Evolutionary conservation across 2,329 filamentous ascomycete species (phyloP).

Genomic region (Diplocarpon mali): DNA sequence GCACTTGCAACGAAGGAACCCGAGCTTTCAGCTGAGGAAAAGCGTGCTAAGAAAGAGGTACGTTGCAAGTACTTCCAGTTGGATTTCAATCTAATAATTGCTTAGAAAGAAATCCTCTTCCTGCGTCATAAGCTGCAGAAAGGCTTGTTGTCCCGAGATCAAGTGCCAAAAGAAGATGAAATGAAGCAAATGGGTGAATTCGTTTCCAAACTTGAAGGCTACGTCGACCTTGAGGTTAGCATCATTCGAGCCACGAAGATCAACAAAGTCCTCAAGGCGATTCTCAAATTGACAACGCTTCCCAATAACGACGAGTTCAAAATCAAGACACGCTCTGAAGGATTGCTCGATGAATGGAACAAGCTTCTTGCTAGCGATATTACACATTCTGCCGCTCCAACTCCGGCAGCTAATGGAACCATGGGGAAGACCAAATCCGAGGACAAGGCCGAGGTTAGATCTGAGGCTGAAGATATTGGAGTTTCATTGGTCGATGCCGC

Average conservation of each 20-base stretch:
- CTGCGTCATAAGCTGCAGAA: conserved; percentile 91
- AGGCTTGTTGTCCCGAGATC: conserved; percentile 76
- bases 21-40: conserved; percentile 47
- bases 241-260: conserved; percentile 93
- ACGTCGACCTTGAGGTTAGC: conserved; percentile 71
- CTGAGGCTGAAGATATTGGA: conserved; percentile 22
- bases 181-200: conserved; percentile 71
- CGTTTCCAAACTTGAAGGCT: conserved; percentile 69
- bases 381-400: conserved; percentile 27
- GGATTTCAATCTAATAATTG: conserved; percentile 26
- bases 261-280: conserved; percentile 94
- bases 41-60: conserved; percentile 48
- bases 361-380: conserved; percentile 59
- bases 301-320: conserved; percentile 80
- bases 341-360: conserved; percentile 81
- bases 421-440: no score
- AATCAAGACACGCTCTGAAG: conserved; percentile 75
- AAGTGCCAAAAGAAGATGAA: conserved; percentile 75
- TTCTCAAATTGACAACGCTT: conserved; percentile 72
- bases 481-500: conserved; percentile 19
- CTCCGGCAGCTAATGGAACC: conserved; percentile 20
- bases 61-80: conserved; percentile 15
- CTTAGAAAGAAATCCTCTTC: conserved; percentile 71
- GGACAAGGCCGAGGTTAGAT: conserved; percentile 31
- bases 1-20: conserved; percentile 45